Base-by-base conservation (phyloP, 2,329 filamentous ascomycete species). In the Akanthomyces uredinophilus region DNA sequence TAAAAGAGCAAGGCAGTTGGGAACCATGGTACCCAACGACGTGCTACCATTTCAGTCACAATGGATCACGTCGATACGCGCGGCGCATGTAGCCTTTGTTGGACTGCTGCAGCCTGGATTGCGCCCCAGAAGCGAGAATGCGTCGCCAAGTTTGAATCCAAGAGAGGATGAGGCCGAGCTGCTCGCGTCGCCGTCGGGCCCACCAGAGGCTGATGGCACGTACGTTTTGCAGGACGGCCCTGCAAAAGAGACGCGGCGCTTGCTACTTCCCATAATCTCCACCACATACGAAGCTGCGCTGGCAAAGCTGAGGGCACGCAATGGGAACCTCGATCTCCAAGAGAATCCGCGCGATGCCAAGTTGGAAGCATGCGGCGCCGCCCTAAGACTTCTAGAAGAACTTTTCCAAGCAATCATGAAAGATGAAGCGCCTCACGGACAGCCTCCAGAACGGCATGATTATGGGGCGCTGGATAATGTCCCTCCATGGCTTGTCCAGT, bases 51-150 rank as follows among this genome's bases (percentile, higher is more conserved):
- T 68, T 39, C 66, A 72, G 13, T 70, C 70, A 0, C 74, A 76
- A 58, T 77, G 75, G 75, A 73, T 77, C 10, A 70, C 68, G 32
- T 70, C 75, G 7, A 74, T 72, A 18, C 73, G 75, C 16, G 74
- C 74, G 5, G 73, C 69, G 6, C 69, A 72, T 56, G 66, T 68
- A 3, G 75, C 74, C 0, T 75, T 71, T 52, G 66, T 64, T 5
- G 74, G 72, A 1, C 63, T 77, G 13, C 64, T 74, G 3, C 65
- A 66, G 20, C 56, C 66, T 32, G 37, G 35, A 37, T 24, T 51
- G 44, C 49, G 22, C 4, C 39, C 32, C 18, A 37, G n/a, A 14
- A n/a, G 7, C 13, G 29, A 44, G 8, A 16, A 24, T 37, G 46
- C 37, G 8, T 52, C 53, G 22, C 60, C 60, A 14, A 14, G 32